Evolutionary conservation across 352 stramenopile species (phyloP).

Genomic region (Globisporangium middletonii): DNA sequence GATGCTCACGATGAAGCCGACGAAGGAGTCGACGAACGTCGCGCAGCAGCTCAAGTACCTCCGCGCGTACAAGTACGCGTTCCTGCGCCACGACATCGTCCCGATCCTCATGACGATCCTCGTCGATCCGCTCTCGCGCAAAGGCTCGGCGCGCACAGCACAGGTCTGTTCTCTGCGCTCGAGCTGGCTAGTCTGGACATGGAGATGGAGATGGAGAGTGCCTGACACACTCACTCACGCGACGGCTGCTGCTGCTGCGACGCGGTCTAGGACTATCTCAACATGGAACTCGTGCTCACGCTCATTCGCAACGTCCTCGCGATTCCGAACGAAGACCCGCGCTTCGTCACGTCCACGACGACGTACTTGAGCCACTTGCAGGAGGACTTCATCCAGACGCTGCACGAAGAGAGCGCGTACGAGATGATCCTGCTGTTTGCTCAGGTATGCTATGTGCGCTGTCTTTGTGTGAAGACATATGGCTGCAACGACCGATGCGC

Average conservation of each 20-base stretch:
- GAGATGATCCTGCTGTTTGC: conserved; percentile 86
- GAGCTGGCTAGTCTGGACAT: not conserved
- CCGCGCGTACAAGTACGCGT: conserved; percentile 81
- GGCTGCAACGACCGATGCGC: not conserved
- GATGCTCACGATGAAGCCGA: conserved; percentile 86
- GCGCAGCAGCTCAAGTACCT: conserved; percentile 78
- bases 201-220: not conserved
- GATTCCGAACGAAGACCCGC: conserved; percentile 76
- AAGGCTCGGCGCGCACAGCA: conserved; percentile 44
- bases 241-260: not conserved
- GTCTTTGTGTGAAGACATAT: not conserved
- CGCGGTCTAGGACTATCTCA: conserved; percentile 54
- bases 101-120: conserved; percentile 85
- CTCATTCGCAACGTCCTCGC: conserved; percentile 79
- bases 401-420: conserved; percentile 82
- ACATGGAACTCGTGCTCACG: conserved; percentile 86
- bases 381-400: conserved; percentile 68
- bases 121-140: conserved; percentile 67
- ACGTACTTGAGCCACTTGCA: conserved; percentile 74
- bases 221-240: no score
- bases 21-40: conserved; percentile 73
- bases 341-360: conserved; percentile 77
- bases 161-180: conserved; percentile 18
- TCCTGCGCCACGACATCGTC: conserved; percentile 60
- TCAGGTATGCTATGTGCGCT: conserved; percentile 18